These are phyloP conservation scores for Calocybe gangraenosa DNA, from an alignment of 768 basidiomycete genomes.

Conservation along the genomic window DNA sequence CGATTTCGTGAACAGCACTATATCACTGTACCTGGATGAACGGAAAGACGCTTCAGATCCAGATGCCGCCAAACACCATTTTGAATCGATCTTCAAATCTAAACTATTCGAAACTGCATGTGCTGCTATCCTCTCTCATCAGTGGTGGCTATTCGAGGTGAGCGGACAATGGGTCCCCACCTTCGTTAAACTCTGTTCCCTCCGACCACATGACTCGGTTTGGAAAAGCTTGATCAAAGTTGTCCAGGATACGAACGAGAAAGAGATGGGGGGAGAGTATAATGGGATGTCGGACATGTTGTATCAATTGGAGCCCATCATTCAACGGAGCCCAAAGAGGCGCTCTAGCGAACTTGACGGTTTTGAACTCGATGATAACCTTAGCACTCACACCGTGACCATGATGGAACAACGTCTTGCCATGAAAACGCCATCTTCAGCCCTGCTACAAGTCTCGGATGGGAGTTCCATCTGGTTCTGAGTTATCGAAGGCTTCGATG, in stretches of 20 bases:
- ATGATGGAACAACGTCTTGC: conserved; percentile 14
- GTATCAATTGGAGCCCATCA: conserved; percentile 16
- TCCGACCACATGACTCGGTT: conserved; percentile 26
- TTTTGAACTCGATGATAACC: neutral
- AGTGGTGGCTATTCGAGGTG: conserved; percentile 37
- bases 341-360: neutral
- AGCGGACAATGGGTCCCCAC: conserved; percentile 33
- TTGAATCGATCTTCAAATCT: conserved; percentile 31
- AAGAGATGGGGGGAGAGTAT: conserved; percentile 15
- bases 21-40: conserved; percentile 13
- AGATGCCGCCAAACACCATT: conserved; percentile 11
- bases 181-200: conserved; percentile 27
- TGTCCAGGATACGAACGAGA: conserved; percentile 17
- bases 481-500: too few species aligned
- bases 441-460: neutral
- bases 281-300: conserved; percentile 22
- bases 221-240: conserved; percentile 29
- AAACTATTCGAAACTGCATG: conserved; percentile 34
- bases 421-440: neutral
- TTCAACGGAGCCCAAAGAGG: conserved; percentile 1
- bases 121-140: conserved; percentile 23
- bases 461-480: conserved; percentile 2
- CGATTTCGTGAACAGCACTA: conserved; percentile 28
- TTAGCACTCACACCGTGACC: conserved; percentile 2
- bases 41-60: neutral